Evolutionary conservation across 2,329 filamentous ascomycete genomes (phyloP).

Genomic region (Lachnellula hyalina): DNA sequence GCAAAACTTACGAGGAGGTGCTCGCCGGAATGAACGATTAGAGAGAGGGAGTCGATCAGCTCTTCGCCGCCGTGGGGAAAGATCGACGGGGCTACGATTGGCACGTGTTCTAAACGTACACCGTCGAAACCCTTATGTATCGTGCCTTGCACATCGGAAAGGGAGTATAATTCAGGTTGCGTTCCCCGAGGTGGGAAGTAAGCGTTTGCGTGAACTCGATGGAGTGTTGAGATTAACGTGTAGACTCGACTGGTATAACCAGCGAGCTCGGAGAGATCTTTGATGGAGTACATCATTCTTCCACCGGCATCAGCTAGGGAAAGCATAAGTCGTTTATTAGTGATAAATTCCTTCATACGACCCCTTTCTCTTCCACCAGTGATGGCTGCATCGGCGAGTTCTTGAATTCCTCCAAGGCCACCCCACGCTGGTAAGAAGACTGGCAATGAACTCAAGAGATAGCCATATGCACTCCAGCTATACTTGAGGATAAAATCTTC

Average conservation of each 20-base stretch:
- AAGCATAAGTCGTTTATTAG: conserved; percentile 96
- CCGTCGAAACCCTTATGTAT: conserved; percentile 94
- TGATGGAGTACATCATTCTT: conserved; percentile 99
- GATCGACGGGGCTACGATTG: conserved; percentile 80
- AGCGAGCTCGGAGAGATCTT: conserved; percentile 91
- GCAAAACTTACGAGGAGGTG: conserved; percentile 62
- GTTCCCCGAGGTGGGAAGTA: conserved; percentile 66
- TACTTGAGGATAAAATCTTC: conserved; percentile 98
- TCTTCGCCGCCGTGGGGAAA: conserved; percentile 91
- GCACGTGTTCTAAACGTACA: conserved; percentile 86
- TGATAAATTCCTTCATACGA: conserved; percentile 98
- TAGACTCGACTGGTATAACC: conserved; percentile 96
- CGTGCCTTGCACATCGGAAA: conserved; percentile 89
- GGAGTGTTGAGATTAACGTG: conserved; percentile 88
- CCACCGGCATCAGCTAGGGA: conserved; percentile 94
- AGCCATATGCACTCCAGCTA: conserved; percentile 96
- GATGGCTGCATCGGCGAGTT: conserved; percentile 50
- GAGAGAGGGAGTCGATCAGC: conserved; percentile 78
- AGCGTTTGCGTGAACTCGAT: conserved; percentile 85
- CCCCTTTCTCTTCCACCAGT: conserved; percentile 64
- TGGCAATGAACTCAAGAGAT: conserved; percentile 85
- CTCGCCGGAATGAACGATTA: conserved; percentile 85
- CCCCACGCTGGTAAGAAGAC: conserved; percentile 95
- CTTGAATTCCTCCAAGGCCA: conserved; percentile 68
- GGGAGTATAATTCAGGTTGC: conserved; percentile 76